Evolutionary conservation across 2,329 filamentous ascomycete genomes (phyloP), one percentile per base, ranked within the genome.

Genomic region (Mollisiaceae sp.): DNA sequence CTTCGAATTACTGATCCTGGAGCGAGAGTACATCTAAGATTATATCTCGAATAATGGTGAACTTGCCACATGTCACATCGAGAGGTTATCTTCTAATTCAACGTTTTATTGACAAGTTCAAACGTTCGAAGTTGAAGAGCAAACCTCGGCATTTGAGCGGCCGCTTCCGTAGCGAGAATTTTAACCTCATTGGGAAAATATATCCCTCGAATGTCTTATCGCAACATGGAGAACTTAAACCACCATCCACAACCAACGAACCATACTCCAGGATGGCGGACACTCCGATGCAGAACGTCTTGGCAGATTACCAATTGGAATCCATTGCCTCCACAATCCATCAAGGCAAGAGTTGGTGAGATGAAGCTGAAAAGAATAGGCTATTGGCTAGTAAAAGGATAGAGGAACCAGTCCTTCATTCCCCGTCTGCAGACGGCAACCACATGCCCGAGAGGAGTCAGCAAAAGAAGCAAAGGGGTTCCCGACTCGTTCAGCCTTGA

Each of bases 151-250:
- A 6, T 32, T 32, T 32, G 15, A 32, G 50, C 50, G 50, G 50
- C 50, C 50, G 50, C 50, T 9, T 50, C 14, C 24, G 24, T 18
- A 35, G 12, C 22, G 50, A 54, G 22, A 32, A 15, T 54, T 35
- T 35, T 27, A 54, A 54, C 24, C 50, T 15, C 22, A 6, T 54
- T 54, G 2, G 24, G 50, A 35, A 27, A 54, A 54, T 54, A 11
- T 54, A 15, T 54, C 43, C 45, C 45, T 50, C n/a, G 45, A 50
- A 32, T 32, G 9, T 54, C 50, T 54, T 54, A 54, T 54, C 50
- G 50, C 50, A 35, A 35, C 14, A 35, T 54, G 50, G 27, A 35
- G 50, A 52, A 52, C 22, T 52, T 52, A 8, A 52, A 32, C 2
- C 24, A 11, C 50, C 50, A 35, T 54, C 18, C 50, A 54, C 50